Evolutionary conservation across 306 rosid genomes (phyloP).

Genomic region (Vigna reflexopilosa): DNA sequence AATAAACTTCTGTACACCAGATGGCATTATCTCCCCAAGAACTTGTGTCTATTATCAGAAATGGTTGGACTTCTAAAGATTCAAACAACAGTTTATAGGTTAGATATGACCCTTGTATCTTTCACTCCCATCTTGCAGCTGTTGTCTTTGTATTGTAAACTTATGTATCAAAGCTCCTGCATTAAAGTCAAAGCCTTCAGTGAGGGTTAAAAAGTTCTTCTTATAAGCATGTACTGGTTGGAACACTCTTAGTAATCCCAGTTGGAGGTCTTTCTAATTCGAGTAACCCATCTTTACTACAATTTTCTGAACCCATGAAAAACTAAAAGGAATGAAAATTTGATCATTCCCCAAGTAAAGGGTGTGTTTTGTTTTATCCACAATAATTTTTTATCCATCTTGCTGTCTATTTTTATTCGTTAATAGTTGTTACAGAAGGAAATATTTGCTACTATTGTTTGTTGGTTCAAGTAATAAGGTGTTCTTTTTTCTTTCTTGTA

Average conservation of each 20-base stretch:
- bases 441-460: too few relatives aligned
- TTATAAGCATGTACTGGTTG: background rate
- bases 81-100: constrained; percentile 4
- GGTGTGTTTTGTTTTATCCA: too few relatives aligned
- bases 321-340: background rate
- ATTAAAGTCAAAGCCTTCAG: constrained; percentile 3
- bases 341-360: too few relatives aligned
- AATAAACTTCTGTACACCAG: constrained; percentile 62
- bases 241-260: background rate
- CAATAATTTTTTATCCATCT: too few relatives aligned
- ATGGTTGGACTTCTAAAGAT: constrained; percentile 74
- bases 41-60: constrained; percentile 67
- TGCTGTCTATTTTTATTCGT: too few relatives aligned
- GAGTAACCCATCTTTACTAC: background rate
- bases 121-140: background rate
- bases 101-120: background rate
- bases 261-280: background rate
- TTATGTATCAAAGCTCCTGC: constrained; percentile 12
- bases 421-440: too few relatives aligned
- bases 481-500: too few relatives aligned
- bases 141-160: background rate
- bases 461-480: too few relatives aligned
- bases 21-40: constrained; percentile 70
- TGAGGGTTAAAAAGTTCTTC: background rate
- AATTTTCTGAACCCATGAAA: background rate